Evolutionary conservation across 2,329 filamentous ascomycete species (phyloP).

Genomic region (Calonectria montana): DNA sequence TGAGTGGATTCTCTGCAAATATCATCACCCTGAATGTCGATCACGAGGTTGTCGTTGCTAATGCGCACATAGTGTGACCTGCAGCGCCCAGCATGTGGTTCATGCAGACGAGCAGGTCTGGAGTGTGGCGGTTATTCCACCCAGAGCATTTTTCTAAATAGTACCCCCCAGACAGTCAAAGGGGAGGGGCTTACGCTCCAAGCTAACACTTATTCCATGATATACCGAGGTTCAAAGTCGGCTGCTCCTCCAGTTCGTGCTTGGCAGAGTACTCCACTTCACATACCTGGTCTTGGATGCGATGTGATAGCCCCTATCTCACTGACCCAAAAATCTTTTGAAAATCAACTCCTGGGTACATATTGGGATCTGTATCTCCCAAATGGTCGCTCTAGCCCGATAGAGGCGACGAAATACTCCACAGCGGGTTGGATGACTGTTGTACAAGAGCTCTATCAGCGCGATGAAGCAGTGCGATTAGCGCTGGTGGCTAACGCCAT

Average conservation of each 20-base stretch:
- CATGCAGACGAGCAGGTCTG: neutral
- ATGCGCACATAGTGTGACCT: constrained; percentile 1
- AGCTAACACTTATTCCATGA: neutral
- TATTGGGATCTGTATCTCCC: neutral
- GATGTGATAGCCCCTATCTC: neutral
- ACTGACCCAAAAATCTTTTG: neutral
- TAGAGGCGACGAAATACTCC: neutral
- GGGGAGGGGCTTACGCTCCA: neutral
- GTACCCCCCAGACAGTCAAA: neutral
- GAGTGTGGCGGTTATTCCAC: constrained; percentile 1
- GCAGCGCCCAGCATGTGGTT: constrained; percentile 3
- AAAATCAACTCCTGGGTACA: neutral
- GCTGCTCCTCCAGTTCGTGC: neutral
- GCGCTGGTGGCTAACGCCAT: neutral
- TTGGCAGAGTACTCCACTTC: neutral
- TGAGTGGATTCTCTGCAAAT: neutral
- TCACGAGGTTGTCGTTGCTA: neutral
- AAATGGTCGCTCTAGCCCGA: neutral
- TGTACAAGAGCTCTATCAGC: neutral
- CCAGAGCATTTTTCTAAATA: neutral
- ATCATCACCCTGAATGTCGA: neutral
- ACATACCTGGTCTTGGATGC: neutral
- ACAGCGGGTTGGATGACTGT: constrained; percentile 1
- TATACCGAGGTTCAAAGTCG: neutral
- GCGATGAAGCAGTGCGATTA: neutral